Base-by-base conservation (phyloP, 192 early-diverging fungal genomes). In the Gryganskiella cystojenkinii region DNA sequence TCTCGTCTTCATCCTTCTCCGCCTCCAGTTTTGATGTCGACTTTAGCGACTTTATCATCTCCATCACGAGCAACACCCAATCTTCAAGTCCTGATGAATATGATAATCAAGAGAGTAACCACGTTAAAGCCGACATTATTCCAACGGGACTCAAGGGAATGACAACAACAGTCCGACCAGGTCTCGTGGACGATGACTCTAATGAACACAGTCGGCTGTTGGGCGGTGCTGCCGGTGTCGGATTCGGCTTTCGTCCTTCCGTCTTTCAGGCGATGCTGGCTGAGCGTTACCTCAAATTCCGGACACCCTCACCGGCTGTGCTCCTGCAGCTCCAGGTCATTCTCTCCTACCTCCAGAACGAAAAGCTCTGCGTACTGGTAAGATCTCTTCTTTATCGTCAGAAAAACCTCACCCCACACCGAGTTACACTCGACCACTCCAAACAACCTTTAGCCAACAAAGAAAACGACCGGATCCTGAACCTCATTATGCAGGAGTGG, bases 301-400 rank as follows among this genome's bases (percentile, higher is more conserved):
- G 70, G 20, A 74, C 67, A 22, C 80, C 80, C 9, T 68, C 72
- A 1, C 66, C 70, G 2, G 66, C 67, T 27, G 72, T 74, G 33
- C 60, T 65, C 11, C 54, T 78, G 40, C 74, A 67, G 50, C 45
- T 67, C 44, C 72, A 66, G 47, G 68, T 65, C 24, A 78, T 82
- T 27, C 61, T 82, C 1, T 76, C 68, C n/a, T 84, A 82, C 62
- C 61, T 84, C 9, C 81, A 84, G 57, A 81, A 81, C 49, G 83
- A 84, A 56, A 84, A 82, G 55, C 56, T 82, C 1, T 82, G 76
- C 62, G 80, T 84, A 24, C 56, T 84, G 75, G 83, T 84, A 65
- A 67, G 25, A 53, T 31, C 27, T 34, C 33, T 33, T 25, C 4
- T 6, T 53, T 20, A 31, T 53, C 24, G 6, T 15, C 22, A 53